Conservation (phyloP, 345 rosid genomes). For the Salix suchowensis region DNA sequence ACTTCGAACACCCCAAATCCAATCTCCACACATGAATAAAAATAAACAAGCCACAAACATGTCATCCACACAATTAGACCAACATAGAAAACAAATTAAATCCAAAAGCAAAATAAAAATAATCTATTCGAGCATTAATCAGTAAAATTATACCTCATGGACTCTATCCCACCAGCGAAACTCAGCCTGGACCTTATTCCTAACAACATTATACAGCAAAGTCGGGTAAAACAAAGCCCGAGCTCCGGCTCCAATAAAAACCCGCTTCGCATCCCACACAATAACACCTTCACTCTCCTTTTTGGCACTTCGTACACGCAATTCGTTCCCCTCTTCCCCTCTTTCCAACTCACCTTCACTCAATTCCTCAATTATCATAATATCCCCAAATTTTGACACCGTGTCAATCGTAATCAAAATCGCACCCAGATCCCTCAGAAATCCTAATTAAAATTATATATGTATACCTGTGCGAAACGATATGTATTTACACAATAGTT, state of each 20-base stretch:
- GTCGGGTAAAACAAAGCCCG: constrained; percentile 92
- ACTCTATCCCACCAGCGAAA: constrained; percentile 98
- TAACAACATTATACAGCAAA: constrained; percentile 78
- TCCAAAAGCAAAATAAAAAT: not conserved
- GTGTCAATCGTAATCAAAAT: not conserved
- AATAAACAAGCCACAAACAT: not conserved
- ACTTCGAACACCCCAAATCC: not conserved
- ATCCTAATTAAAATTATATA: not conserved
- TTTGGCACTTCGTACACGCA: not conserved
- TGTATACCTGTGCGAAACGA: not conserved
- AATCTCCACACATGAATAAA: not conserved
- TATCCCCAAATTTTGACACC: constrained; percentile 27
- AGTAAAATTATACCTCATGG: constrained; percentile 50
- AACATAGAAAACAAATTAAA: not conserved
- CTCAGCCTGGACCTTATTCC: constrained; percentile 81
- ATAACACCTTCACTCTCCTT: constrained; percentile 17
- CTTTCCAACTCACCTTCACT: constrained; percentile 32
- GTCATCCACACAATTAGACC: not conserved
- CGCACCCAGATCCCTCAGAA: constrained; percentile 6
- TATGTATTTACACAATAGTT: not conserved
- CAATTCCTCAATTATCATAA: constrained; percentile 87
- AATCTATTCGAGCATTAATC: not conserved
- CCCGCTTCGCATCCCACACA: constrained; percentile 51
- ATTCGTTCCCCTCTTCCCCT: constrained; percentile 28
- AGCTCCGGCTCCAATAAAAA: constrained; percentile 87